A percentile compares a stretch with the other conserved stretches of the same genome.
These are phyloP conservation scores for Puccinellia tenuiflora DNA, from an alignment of 176 grass and related monocot genomes.

Conservation along the genomic window DNA sequence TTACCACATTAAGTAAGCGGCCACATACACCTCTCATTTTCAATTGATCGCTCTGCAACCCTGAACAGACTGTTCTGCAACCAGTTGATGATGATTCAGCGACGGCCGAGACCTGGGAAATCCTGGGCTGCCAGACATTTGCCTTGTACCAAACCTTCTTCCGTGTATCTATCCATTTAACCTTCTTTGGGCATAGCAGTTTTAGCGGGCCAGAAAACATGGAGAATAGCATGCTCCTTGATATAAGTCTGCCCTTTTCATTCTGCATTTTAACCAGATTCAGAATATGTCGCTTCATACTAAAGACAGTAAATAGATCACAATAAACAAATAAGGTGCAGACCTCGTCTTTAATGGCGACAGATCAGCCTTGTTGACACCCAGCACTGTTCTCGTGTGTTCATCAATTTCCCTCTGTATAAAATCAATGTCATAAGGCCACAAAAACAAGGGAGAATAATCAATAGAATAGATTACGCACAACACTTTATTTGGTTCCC, in stretches of 20 bases:
- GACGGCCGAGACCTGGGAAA: not conserved
- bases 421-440: constrained; percentile 2
- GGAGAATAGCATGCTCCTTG: constrained; percentile 49
- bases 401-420: constrained; percentile 59
- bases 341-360: constrained; percentile 60
- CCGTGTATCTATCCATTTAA: constrained; percentile 39
- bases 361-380: constrained; percentile 91
- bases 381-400: constrained; percentile 69
- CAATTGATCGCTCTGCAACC: not conserved
- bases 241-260: constrained; percentile 70
- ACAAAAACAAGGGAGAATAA: not conserved
- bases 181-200: constrained; percentile 55
- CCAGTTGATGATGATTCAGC: not conserved
- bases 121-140: not conserved
- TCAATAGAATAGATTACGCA: not conserved
- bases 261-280: constrained; percentile 38
- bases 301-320: constrained; percentile 10
- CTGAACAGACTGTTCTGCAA: not conserved
- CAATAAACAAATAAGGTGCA: not conserved
- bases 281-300: not conserved
- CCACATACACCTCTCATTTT: not conserved
- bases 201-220: constrained; percentile 81
- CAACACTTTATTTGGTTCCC: not conserved
- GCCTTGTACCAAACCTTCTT: constrained; percentile 1
- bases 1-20: not conserved